Percentiles rank a stretch among this genome's conserved stretches.
Conservation (phyloP, 108 stramenopile species). For the Skeletonema menzelii region DNA sequence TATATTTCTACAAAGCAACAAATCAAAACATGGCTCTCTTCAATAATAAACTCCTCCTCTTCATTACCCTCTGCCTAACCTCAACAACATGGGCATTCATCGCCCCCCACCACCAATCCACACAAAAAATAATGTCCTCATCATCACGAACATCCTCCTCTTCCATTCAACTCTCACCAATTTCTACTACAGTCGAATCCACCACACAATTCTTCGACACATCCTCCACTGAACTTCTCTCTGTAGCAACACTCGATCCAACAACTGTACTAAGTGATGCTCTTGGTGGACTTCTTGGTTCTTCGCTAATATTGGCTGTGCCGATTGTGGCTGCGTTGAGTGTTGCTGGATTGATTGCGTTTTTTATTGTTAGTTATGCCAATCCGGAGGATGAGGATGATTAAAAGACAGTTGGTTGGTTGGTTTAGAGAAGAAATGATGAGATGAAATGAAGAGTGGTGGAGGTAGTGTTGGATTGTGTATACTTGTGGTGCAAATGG, state of each 20-base stretch:
- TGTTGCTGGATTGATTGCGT: conserved; percentile 68
- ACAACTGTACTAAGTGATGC: conserved; percentile 68
- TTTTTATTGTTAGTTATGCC: conserved; percentile 71
- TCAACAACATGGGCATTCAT: conserved; percentile 8
- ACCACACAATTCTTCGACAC: not conserved
- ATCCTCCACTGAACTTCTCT: conserved; percentile 7
- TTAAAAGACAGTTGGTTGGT: not conserved
- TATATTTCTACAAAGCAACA: not conserved
- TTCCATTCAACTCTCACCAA: not conserved
- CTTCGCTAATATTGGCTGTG: conserved; percentile 67
- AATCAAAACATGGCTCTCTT: not conserved
- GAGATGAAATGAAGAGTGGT: no score
- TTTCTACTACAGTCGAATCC: not conserved
- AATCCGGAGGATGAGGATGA: conserved; percentile 74
- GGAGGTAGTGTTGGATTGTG: no score
- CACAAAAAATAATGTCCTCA: not conserved
- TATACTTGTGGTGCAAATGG: no score
- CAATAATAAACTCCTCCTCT: not conserved
- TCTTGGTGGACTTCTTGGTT: conserved; percentile 62
- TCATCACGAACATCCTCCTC: not conserved
- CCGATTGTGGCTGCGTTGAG: conserved; percentile 77
- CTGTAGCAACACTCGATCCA: conserved; percentile 75
- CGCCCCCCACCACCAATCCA: not conserved
- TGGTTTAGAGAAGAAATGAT: no score
- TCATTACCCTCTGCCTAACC: conserved; percentile 4